phyloP scores from a whole-genome alignment of 2,329 filamentous ascomycete genomes.

The Sordariomycetes sp. region DNA sequence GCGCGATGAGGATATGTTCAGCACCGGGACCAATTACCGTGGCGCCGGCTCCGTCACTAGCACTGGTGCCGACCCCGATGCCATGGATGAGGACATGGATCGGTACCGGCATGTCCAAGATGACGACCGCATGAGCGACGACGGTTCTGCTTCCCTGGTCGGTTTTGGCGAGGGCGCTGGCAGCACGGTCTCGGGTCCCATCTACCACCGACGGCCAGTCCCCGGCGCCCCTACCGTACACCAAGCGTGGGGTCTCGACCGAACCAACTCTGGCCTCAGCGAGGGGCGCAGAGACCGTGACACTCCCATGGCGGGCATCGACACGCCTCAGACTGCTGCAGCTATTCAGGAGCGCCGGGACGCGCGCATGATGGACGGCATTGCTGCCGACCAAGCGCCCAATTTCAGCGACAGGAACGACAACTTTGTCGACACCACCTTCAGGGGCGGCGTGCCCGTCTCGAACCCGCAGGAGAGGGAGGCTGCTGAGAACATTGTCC shows the following conservation, averaged over 20 bases:
- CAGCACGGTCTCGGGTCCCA: slow-evolving; percentile 73
- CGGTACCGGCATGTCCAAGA: slow-evolving; percentile 36
- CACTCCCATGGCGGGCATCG: slow-evolving; percentile 17
- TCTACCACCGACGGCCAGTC: slow-evolving; percentile 46
- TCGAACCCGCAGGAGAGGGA: slow-evolving; percentile 26
- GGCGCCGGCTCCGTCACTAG: slow-evolving; percentile 53
- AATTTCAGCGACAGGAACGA: slow-evolving; percentile 42
- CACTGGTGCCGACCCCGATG: slow-evolving; percentile 28
- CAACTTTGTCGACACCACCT: slow-evolving; percentile 56
- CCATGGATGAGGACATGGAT: slow-evolving; percentile 46
- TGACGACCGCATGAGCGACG: slow-evolving; percentile 75
- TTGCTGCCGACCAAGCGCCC: slow-evolving; percentile 45
- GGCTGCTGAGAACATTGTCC: slow-evolving; percentile 55
- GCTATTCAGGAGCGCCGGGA: slow-evolving; percentile 45
- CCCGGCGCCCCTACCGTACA: slow-evolving; percentile 27
- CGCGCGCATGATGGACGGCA: slow-evolving; percentile 58
- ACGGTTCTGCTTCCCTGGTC: slow-evolving; percentile 74
- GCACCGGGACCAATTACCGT: slow-evolving; percentile 53
- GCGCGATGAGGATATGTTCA: slow-evolving; percentile 59
- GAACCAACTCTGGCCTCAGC: slow-evolving; percentile 42
- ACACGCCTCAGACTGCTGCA: slow-evolving; percentile 36
- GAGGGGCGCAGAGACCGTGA: slow-evolving; percentile 30
- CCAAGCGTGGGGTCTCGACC: slow-evolving; percentile 34
- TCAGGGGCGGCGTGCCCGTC: slow-evolving; percentile 42
- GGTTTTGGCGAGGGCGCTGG: slow-evolving; percentile 89